Evolutionary conservation across 495 filamentous ascomycete species (phyloP).

Genomic region (Penicillium herquei): DNA sequence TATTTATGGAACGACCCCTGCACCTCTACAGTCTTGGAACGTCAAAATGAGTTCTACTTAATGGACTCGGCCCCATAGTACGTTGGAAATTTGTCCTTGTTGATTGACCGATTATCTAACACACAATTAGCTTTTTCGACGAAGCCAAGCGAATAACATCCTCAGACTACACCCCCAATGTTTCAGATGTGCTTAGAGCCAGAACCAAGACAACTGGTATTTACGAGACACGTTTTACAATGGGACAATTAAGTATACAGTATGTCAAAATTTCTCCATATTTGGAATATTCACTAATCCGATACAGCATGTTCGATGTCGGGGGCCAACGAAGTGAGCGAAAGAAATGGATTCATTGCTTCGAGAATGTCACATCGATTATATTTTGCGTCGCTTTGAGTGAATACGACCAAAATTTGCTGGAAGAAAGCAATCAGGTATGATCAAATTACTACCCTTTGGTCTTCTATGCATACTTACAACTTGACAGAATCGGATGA

Average conservation of each 20-base stretch:
- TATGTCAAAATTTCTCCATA: constrained; percentile 45
- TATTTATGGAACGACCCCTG: constrained; percentile 88
- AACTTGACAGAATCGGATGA: constrained; percentile 84
- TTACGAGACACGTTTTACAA: constrained; percentile 95
- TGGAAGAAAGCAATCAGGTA: constrained; percentile 96
- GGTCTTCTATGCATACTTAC: neutral
- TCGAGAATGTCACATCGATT: constrained; percentile 99
- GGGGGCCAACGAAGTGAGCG: constrained; percentile 95
- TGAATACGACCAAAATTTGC: constrained; percentile 95
- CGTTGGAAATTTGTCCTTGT: constrained; percentile 28
- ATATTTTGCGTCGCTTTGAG: constrained; percentile 98
- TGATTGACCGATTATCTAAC: constrained; percentile 6
- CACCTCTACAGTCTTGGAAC: constrained; percentile 81
- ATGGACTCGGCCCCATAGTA: constrained; percentile 99
- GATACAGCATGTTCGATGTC: constrained; percentile 92
- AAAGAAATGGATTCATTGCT: constrained; percentile 99
- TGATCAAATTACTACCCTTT: neutral
- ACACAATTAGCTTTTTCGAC: constrained; percentile 77
- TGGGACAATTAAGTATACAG: constrained; percentile 99
- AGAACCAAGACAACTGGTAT: constrained; percentile 99
- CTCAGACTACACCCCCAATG: constrained; percentile 81
- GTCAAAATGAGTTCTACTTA: constrained; percentile 95
- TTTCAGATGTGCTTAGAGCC: constrained; percentile 90
- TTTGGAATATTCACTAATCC: neutral
- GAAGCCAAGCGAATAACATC: constrained; percentile 84